Percentiles rank a stretch among this genome's conserved stretches.
Evolutionary conservation across 129 eudicot genomes (phyloP).

Genomic region (Escallonia herrerae): DNA sequence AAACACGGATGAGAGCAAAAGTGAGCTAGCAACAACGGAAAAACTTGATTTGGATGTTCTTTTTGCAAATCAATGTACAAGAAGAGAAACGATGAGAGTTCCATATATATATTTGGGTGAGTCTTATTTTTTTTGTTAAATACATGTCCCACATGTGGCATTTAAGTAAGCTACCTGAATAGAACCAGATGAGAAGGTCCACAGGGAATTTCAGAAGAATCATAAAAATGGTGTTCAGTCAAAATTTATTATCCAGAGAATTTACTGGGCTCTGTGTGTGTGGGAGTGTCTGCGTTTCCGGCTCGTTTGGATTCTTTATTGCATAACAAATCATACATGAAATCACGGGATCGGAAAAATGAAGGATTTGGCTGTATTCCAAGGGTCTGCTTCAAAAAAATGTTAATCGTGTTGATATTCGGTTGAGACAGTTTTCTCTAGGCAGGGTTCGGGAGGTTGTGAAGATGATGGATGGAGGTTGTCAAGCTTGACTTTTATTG

Average conservation of each 20-base stretch:
- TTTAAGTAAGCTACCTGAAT: slow-evolving; percentile 76
- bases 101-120: slow-evolving; percentile 81
- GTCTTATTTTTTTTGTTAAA: slow-evolving; percentile 68
- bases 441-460: slow-evolving; percentile 79
- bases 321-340: too few species aligned
- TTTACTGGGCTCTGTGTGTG: too few species aligned
- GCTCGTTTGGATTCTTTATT: too few species aligned
- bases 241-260: too few species aligned
- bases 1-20: too few species aligned
- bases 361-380: too few species aligned
- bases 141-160: slow-evolving; percentile 63
- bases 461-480: slow-evolving; percentile 90
- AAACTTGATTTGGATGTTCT: too few species aligned
- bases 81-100: slow-evolving; percentile 71
- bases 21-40: too few species aligned
- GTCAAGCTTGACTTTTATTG: neutral
- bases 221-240: slow-evolving; percentile 73
- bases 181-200: slow-evolving; percentile 64
- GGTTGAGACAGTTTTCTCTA: slow-evolving; percentile 1
- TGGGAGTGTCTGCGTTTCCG: too few species aligned
- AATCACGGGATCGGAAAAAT: too few species aligned
- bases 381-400: too few species aligned
- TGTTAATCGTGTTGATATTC: neutral
- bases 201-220: slow-evolving; percentile 63
- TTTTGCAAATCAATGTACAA: too few species aligned